phyloP scores from a whole-genome alignment of 1,284 basidiomycete genomes.

The Ganoderma boninense region DNA sequence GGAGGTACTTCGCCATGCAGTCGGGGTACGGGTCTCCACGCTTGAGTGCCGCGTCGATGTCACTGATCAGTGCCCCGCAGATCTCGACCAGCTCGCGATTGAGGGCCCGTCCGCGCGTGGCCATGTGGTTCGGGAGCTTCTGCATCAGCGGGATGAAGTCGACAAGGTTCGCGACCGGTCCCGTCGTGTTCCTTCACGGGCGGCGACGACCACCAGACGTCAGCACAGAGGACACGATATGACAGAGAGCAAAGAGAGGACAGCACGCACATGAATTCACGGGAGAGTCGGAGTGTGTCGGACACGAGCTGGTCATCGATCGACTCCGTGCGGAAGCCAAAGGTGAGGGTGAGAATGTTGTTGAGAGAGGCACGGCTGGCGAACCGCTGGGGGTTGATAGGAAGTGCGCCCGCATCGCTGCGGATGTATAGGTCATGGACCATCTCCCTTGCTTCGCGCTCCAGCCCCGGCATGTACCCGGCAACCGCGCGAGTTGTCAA shows the following conservation, averaged over 20 bases:
- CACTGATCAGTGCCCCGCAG: slow-evolving; percentile 36
- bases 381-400: slow-evolving; percentile 47
- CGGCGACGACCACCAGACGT: background rate
- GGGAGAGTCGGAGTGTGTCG: slow-evolving; percentile 40
- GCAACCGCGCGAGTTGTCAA: slow-evolving; percentile 45
- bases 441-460: slow-evolving; percentile 47
- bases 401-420: slow-evolving; percentile 40
- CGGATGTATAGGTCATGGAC: slow-evolving; percentile 45
- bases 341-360: slow-evolving; percentile 50
- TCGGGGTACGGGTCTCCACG: slow-evolving; percentile 39
- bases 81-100: slow-evolving; percentile 44
- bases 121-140: slow-evolving; percentile 45
- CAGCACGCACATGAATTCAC: background rate
- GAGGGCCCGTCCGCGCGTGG: slow-evolving; percentile 44
- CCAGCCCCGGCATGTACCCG: slow-evolving; percentile 41
- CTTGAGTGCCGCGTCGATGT: slow-evolving; percentile 34
- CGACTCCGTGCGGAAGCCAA: slow-evolving; percentile 46
- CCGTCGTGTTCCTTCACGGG: slow-evolving; percentile 32
- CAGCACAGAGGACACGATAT: background rate
- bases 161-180: slow-evolving; percentile 49
- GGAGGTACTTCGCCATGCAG: slow-evolving; percentile 47
- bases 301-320: slow-evolving; percentile 44
- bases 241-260: background rate
- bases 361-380: slow-evolving; percentile 45
- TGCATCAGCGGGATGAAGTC: slow-evolving; percentile 51